These are phyloP conservation scores for Durusdinium trenchii DNA, from an alignment of 73 alveolate genomes.

Conservation along the genomic window DNA sequence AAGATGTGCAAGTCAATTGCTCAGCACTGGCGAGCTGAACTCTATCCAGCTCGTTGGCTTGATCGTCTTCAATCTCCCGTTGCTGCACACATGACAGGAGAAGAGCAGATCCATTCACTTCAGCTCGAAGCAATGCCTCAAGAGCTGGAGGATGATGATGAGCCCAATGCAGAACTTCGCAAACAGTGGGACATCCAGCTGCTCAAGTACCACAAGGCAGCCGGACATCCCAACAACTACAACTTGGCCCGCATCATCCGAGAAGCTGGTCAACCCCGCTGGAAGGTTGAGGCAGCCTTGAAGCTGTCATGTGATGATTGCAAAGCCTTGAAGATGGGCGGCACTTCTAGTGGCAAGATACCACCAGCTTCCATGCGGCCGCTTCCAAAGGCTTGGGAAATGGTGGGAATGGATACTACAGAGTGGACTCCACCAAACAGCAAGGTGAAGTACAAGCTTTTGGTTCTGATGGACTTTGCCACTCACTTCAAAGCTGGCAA, in stretches of 20 bases:
- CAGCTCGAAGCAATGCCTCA: not conserved
- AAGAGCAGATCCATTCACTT: too few species aligned
- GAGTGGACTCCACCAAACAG: not conserved
- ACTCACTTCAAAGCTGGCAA: not conserved
- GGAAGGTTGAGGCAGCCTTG: not conserved
- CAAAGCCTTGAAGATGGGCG: not conserved
- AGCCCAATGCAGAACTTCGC: not conserved
- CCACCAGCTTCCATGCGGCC: conserved; percentile 21
- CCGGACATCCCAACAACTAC: conserved; percentile 18
- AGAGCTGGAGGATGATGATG: not conserved
- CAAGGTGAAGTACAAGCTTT: not conserved
- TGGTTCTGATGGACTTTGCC: conserved; percentile 14
- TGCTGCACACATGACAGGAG: not conserved
- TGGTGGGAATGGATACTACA: not conserved
- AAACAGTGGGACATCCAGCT: not conserved
- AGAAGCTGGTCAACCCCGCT: not conserved
- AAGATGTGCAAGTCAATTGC: not conserved
- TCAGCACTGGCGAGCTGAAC: not conserved
- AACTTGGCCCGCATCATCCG: conserved; percentile 12
- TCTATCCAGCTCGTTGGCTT: not conserved
- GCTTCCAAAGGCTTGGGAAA: not conserved
- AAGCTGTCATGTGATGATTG: not conserved
- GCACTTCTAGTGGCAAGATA: not conserved
- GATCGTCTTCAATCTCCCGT: not conserved
- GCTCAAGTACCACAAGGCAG: not conserved